Conservation (phyloP, 495 filamentous ascomycete species). For the Lentithecium fluviatile region DNA sequence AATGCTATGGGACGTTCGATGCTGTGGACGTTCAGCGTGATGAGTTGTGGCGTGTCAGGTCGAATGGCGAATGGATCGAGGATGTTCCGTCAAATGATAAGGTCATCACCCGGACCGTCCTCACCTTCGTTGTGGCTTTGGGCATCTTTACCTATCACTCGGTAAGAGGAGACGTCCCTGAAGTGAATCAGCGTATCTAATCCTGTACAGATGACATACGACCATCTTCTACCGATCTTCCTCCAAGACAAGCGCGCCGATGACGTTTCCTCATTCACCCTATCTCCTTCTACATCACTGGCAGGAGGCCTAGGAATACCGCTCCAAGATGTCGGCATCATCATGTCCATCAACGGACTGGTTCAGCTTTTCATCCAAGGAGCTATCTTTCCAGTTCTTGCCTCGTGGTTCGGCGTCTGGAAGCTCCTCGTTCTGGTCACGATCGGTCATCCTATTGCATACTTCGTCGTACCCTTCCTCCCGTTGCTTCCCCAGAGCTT, state of each 20-base stretch:
- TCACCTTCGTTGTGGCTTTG: slow-evolving; percentile 68
- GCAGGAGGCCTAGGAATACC: slow-evolving; percentile 74
- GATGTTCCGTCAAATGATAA: slow-evolving; percentile 38
- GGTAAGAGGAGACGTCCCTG: slow-evolving; percentile 13
- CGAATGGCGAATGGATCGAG: slow-evolving; percentile 44
- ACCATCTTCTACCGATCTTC: slow-evolving; percentile 81
- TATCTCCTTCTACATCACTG: slow-evolving; percentile 45
- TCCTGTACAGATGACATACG: slow-evolving; percentile 65
- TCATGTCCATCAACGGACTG: slow-evolving; percentile 75
- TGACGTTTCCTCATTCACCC: slow-evolving; percentile 33
- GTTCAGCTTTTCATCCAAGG: slow-evolving; percentile 80
- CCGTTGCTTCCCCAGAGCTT: slow-evolving; percentile 58
- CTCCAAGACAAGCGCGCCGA: slow-evolving; percentile 63
- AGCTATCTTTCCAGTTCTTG: slow-evolving; percentile 68
- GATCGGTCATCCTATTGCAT: slow-evolving; percentile 70
- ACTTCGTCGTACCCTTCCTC: slow-evolving; percentile 72
- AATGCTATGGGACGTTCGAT: slow-evolving; percentile 79
- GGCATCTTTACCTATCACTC: slow-evolving; percentile 85
- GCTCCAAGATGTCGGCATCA: slow-evolving; percentile 69
- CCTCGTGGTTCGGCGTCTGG: slow-evolving; percentile 72
- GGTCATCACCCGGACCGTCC: slow-evolving; percentile 63
- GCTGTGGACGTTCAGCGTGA: slow-evolving; percentile 52
- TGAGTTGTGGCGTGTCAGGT: slow-evolving; percentile 50
- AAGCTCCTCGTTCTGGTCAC: slow-evolving; percentile 70
- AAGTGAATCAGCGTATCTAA: background rate